phyloP scores from a whole-genome alignment of 2,329 filamentous ascomycete genomes.

The Neocucurbitaria cava region DNA sequence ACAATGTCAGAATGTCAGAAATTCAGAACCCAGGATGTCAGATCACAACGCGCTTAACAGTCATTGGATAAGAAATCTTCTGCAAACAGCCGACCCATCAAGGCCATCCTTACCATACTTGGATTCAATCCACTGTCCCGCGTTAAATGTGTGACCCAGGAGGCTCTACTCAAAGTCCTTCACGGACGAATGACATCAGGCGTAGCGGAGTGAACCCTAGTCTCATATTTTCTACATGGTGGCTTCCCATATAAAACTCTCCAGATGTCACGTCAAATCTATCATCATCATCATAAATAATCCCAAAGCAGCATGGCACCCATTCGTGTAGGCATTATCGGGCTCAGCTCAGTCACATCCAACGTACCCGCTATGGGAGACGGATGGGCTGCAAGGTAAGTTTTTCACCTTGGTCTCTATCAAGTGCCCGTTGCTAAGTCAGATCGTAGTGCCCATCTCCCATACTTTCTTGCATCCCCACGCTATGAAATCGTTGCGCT shows the following conservation, averaged over 20 bases:
- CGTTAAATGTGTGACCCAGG: neutral
- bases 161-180: neutral
- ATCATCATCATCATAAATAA: neutral
- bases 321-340: constrained; percentile 38
- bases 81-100: neutral
- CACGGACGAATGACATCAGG: neutral
- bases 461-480: constrained; percentile 36
- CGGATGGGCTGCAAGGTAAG: constrained; percentile 31
- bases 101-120: too few species aligned
- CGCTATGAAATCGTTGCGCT: constrained; percentile 57
- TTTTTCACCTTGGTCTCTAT: neutral
- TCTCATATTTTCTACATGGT: neutral
- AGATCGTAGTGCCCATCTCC: constrained; percentile 44
- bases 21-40: constrained; percentile 1
- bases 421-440: neutral
- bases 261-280: neutral
- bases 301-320: constrained; percentile 28
- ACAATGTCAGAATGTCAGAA: constrained; percentile 6
- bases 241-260: neutral
- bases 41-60: too few species aligned
- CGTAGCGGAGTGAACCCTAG: neutral
- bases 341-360: constrained; percentile 20
- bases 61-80: neutral
- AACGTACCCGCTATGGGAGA: constrained; percentile 3
- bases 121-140: too few species aligned